A percentile compares a stretch with the other conserved stretches of the same genome.
phyloP scores from a whole-genome alignment of 2,329 filamentous ascomycete genomes.

The Mariannaea sp. region DNA sequence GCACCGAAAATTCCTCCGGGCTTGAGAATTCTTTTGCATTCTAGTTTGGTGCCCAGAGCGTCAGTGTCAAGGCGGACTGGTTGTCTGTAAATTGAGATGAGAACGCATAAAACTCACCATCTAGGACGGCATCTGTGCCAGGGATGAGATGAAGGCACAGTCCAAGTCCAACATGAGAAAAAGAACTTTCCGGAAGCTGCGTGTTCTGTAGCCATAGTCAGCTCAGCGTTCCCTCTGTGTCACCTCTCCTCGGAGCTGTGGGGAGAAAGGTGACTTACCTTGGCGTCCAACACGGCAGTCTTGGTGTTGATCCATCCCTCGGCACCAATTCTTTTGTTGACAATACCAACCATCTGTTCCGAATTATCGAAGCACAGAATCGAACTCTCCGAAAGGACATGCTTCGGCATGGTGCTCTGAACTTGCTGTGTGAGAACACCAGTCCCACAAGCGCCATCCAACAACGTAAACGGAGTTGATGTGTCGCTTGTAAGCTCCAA shows the following conservation, averaged over 20 bases:
- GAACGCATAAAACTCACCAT: constrained; percentile 33
- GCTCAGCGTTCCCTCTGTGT: constrained; percentile 3
- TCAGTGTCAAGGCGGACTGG: too few relatives aligned
- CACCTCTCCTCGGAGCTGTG: accelerated
- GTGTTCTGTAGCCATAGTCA: constrained; percentile 42
- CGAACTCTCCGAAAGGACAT: constrained; percentile 48
- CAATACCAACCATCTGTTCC: constrained; percentile 46
- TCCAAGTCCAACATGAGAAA: constrained; percentile 52
- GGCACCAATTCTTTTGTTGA: constrained; percentile 44
- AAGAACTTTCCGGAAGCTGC: constrained; percentile 44
- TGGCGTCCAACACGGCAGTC: constrained; percentile 51
- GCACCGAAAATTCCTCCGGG: constrained; percentile 47
- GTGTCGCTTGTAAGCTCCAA: constrained; percentile 31
- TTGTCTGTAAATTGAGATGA: neutral
- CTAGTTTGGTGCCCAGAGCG: constrained; percentile 35
- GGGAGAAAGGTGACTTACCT: constrained; percentile 39
- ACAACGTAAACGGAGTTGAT: constrained; percentile 44
- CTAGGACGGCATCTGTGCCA: constrained; percentile 42
- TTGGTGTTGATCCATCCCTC: constrained; percentile 54
- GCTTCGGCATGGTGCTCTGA: constrained; percentile 44
- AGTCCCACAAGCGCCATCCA: constrained; percentile 60
- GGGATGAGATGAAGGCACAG: constrained; percentile 55
- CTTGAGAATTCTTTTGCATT: constrained; percentile 46
- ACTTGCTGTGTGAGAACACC: constrained; percentile 55
- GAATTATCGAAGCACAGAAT: constrained; percentile 57